phyloP scores from a whole-genome alignment of 1,284 basidiomycete genomes.

The Cryptococcus wingfieldii region DNA sequence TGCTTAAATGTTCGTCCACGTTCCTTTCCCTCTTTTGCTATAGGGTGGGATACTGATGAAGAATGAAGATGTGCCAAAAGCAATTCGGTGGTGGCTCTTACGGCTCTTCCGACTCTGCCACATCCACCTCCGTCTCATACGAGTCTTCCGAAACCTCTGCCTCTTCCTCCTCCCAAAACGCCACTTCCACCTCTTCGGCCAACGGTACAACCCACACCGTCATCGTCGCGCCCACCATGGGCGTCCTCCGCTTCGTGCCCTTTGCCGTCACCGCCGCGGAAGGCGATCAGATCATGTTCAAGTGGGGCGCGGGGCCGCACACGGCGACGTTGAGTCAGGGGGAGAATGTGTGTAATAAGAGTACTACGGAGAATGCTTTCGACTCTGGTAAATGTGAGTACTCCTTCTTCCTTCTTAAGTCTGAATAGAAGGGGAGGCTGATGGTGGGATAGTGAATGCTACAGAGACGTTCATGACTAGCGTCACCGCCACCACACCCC shows the following conservation, averaged over 20 bases:
- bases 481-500: slow-evolving; percentile 12
- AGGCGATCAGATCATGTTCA: slow-evolving; percentile 23
- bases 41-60: not conserved
- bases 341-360: slow-evolving; percentile 25
- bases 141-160: not conserved
- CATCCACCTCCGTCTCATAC: not conserved
- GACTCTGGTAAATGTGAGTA: slow-evolving; percentile 30
- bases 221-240: slow-evolving; percentile 27
- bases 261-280: slow-evolving; percentile 21
- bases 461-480: slow-evolving; percentile 19
- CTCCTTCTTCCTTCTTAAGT: not conserved
- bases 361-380: slow-evolving; percentile 16
- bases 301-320: slow-evolving; percentile 31
- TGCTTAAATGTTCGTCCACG: slow-evolving; percentile 14
- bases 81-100: slow-evolving; percentile 16
- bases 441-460: slow-evolving; percentile 20
- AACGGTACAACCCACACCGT: slow-evolving; percentile 20
- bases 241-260: slow-evolving; percentile 29
- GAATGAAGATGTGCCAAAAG: slow-evolving; percentile 21
- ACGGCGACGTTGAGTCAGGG: slow-evolving; percentile 21
- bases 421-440: not conserved
- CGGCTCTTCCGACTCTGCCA: not conserved
- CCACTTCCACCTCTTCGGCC: not conserved
- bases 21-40: not conserved
- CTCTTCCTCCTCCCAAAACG: not conserved